Evolutionary conservation across 176 grass and related monocot species (phyloP).

Genomic region (Musa beccarii): DNA sequence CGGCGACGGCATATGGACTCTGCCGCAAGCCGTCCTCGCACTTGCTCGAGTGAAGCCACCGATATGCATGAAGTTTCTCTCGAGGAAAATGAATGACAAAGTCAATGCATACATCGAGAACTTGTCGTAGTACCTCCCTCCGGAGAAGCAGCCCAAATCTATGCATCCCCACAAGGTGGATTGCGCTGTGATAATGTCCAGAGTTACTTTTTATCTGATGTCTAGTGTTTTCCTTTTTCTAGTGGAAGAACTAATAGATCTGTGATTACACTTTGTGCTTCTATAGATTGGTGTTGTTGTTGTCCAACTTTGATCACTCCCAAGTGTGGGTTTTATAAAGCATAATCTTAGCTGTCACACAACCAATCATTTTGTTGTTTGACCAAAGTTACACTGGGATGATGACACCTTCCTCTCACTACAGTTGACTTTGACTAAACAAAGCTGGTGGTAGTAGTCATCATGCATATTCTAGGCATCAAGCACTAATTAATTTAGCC

Average conservation of each 20-base stretch:
- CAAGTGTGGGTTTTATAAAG: no score
- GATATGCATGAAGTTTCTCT: slow-evolving; percentile 65
- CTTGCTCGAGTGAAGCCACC: slow-evolving; percentile 45
- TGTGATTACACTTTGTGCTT: no score
- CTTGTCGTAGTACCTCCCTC: no score
- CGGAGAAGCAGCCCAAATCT: no score
- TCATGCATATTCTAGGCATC: background rate
- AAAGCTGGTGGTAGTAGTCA: background rate
- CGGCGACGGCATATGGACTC: slow-evolving; percentile 43
- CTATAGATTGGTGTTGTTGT: no score
- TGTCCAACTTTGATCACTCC: no score
- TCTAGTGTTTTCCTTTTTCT: no score
- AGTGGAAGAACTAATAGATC: no score
- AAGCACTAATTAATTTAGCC: background rate
- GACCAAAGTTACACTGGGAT: background rate
- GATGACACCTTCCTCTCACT: background rate
- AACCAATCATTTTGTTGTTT: background rate
- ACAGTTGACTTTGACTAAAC: background rate
- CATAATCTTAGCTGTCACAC: no score
- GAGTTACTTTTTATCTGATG: no score
- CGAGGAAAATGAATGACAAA: slow-evolving; percentile 34
- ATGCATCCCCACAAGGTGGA: no score
- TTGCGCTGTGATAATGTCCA: no score
- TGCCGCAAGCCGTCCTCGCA: slow-evolving; percentile 42
- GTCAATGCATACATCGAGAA: slow-evolving; percentile 5